Evolutionary conservation across 768 basidiomycete species (phyloP).

Genomic region (Nevesoporus exiguus): DNA sequence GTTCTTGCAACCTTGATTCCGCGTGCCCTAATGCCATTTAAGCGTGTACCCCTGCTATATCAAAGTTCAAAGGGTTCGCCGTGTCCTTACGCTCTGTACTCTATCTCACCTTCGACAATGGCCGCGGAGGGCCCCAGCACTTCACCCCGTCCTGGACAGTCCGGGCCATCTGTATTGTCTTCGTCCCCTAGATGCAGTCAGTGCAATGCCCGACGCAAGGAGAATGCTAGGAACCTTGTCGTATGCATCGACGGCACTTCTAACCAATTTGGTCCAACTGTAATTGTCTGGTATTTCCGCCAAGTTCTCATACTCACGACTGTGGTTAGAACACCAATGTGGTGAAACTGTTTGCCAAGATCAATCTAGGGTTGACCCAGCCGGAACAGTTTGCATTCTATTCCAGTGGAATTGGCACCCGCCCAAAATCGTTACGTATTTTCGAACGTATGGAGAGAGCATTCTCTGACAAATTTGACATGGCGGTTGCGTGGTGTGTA

Average conservation of each 20-base stretch:
- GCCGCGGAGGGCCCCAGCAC: not conserved
- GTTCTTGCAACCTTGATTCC: not conserved
- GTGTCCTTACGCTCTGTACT: no score
- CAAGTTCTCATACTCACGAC: constrained; percentile 1
- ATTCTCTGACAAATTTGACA: constrained; percentile 30
- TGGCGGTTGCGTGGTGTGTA: constrained; percentile 38
- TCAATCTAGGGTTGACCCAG: constrained; percentile 18
- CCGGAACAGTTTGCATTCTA: constrained; percentile 33
- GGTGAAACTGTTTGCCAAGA: constrained; percentile 33
- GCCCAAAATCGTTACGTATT: constrained; percentile 28
- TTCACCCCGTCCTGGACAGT: not conserved
- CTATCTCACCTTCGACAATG: not conserved
- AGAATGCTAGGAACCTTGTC: constrained; percentile 19
- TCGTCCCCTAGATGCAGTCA: constrained; percentile 8
- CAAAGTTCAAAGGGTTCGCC: not conserved
- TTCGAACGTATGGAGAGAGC: constrained; percentile 17
- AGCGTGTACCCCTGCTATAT: not conserved
- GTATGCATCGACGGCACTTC: constrained; percentile 27
- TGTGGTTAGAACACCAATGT: constrained; percentile 35
- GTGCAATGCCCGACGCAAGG: constrained; percentile 12
- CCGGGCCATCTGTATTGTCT: not conserved
- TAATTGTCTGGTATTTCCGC: not conserved
- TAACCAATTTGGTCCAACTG: constrained; percentile 22
- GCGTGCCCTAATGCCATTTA: constrained; percentile 1
- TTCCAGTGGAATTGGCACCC: constrained; percentile 38